Evolutionary conservation across 352 stramenopile species (phyloP).

Genomic region (Pseudoperonospora humuli): DNA sequence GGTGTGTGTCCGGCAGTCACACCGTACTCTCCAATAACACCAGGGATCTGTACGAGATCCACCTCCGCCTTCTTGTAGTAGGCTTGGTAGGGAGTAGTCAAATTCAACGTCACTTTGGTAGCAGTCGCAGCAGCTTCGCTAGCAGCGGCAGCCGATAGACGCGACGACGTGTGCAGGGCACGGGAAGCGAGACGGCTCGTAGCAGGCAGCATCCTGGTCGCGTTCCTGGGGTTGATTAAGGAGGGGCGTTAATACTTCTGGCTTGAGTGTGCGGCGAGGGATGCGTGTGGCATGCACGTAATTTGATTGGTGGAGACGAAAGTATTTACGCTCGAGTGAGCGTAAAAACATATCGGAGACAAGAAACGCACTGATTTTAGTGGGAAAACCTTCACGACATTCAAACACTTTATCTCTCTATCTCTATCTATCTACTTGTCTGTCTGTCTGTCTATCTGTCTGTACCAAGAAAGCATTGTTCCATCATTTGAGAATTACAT

Average conservation of each 20-base stretch:
- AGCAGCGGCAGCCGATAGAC: conserved; percentile 45
- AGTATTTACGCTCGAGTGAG: conserved; percentile 18
- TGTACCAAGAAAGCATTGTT: no score
- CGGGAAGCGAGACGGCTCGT: conserved; percentile 42
- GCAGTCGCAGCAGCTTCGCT: conserved; percentile 38
- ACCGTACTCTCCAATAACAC: conserved; percentile 94
- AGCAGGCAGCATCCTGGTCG: conserved; percentile 41
- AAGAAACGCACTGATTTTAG: no score
- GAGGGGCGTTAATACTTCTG: conserved; percentile 18
- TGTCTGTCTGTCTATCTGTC: no score
- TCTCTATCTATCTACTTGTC: no score
- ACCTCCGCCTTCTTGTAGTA: conserved; percentile 82
- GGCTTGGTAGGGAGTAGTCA: conserved; percentile 73
- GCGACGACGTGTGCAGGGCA: conserved; percentile 55
- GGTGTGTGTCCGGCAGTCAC: conserved; percentile 95
- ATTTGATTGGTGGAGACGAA: conserved; percentile 3
- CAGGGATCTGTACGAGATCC: conserved; percentile 91
- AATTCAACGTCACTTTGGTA: conserved; percentile 83
- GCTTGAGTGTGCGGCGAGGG: conserved; percentile 7
- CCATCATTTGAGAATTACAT: background rate
- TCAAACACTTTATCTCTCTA: no score
- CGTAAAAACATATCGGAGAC: no score
- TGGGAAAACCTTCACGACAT: no score
- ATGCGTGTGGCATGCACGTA: conserved; percentile 1
- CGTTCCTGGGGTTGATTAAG: no score